phyloP scores from a whole-genome alignment of 2,329 filamentous ascomycete genomes.

The Akanthomyces dipterigenus region DNA sequence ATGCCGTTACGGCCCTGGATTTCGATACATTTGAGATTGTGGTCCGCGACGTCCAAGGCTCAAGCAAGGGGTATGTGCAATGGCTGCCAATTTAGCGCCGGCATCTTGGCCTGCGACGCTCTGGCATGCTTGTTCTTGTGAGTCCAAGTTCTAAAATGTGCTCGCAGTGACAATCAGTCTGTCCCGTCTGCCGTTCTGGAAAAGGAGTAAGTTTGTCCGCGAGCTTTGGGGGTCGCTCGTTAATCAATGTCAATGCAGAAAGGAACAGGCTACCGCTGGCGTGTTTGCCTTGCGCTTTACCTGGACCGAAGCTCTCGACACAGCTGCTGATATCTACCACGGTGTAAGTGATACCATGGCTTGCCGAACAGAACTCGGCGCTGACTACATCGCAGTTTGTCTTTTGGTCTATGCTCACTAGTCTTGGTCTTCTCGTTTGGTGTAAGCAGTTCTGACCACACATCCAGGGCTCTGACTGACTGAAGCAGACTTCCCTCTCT shows the following conservation, averaged over 20 bases:
- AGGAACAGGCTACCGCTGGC: conserved; percentile 64
- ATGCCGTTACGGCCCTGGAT: conserved; percentile 88
- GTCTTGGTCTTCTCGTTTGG: conserved; percentile 84
- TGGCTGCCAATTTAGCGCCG: conserved; percentile 76
- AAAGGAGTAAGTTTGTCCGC: conserved; percentile 59
- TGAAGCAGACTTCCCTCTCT: conserved; percentile 76
- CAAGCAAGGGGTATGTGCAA: conserved; percentile 97
- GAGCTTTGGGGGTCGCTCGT: not conserved
- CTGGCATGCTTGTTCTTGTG: conserved; percentile 25
- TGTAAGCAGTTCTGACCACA: conserved; percentile 52
- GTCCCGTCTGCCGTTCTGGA: conserved; percentile 49
- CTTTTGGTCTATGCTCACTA: conserved; percentile 93
- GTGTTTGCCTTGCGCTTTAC: conserved; percentile 67
- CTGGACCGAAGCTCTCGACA: conserved; percentile 69
- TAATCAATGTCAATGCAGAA: conserved; percentile 43
- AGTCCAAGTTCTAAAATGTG: conserved; percentile 33
- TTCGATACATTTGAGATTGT: conserved; percentile 84
- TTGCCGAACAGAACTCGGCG: not conserved
- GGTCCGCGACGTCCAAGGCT: conserved; percentile 80
- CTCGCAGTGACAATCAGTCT: conserved; percentile 40
- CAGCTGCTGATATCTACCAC: conserved; percentile 82
- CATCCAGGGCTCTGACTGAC: not conserved
- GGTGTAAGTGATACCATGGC: conserved; percentile 53
- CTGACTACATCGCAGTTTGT: conserved; percentile 55
- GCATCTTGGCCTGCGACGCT: conserved; percentile 26